Percentiles rank a stretch among this genome's conserved stretches.
Evolutionary conservation across 257 asterid species (phyloP).

Genomic region (Solanum pimpinellifolium): DNA sequence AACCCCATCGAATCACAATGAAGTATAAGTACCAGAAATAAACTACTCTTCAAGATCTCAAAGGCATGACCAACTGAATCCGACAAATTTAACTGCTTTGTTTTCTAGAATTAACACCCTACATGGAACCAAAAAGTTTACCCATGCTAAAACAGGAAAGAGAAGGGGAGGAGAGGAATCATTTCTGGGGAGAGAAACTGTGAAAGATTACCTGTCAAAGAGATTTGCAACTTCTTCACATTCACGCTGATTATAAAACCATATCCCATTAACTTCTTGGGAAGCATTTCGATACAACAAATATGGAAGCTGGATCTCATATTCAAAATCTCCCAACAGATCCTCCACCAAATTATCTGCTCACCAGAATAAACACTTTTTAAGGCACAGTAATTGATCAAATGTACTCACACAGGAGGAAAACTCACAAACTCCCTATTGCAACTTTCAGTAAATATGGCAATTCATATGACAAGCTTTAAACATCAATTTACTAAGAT

Average conservation of each 20-base stretch:
- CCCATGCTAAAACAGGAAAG: neutral
- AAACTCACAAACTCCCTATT: neutral
- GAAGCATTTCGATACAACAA: slow-evolving; percentile 67
- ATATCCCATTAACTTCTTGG: slow-evolving; percentile 88
- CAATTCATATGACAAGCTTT: neutral
- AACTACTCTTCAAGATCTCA: neutral
- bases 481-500: neutral
- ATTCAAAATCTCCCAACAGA: slow-evolving; percentile 80
- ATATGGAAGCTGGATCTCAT: slow-evolving; percentile 82
- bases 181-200: neutral
- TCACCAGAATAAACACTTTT: slow-evolving; percentile 8
- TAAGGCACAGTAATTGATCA: neutral
- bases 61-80: neutral
- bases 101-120: neutral
- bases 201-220: slow-evolving; percentile 53
- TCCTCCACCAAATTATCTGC: slow-evolving; percentile 88
- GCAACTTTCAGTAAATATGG: neutral
- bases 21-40: neutral
- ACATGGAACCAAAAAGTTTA: neutral
- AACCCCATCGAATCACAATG: neutral
- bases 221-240: slow-evolving; percentile 78
- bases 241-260: slow-evolving; percentile 80
- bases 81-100: neutral
- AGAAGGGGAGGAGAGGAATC: neutral
- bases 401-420: neutral